A percentile compares a stretch with the other conserved stretches of the same genome.
Evolutionary conservation across 768 basidiomycete species (phyloP).

Genomic region (Baorangia bicolor): DNA sequence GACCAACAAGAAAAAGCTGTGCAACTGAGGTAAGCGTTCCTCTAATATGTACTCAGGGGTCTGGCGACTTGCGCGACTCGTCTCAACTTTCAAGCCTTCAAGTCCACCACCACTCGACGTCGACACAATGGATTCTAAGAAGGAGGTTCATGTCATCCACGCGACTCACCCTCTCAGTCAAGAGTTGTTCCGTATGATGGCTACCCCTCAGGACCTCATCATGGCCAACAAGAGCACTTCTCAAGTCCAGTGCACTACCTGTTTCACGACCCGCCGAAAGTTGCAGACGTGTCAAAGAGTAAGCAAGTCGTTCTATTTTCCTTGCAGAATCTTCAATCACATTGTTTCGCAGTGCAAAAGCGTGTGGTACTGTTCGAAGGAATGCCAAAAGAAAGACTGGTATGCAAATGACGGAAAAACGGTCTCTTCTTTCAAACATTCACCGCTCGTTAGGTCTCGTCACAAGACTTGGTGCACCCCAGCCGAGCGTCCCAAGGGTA

Average conservation of each 20-base stretch:
- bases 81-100: no score
- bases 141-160: conserved; percentile 4
- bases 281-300: conserved; percentile 14
- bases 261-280: conserved; percentile 5
- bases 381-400: conserved; percentile 22
- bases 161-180: conserved; percentile 12
- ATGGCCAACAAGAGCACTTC: conserved; percentile 4
- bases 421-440: background rate
- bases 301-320: background rate
- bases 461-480: conserved; percentile 12
- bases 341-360: conserved; percentile 16
- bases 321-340: background rate
- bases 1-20: no score
- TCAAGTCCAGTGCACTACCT: conserved; percentile 15
- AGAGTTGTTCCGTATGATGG: conserved; percentile 2
- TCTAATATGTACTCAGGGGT: no score
- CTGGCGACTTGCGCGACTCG: no score
- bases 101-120: no score
- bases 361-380: conserved; percentile 23
- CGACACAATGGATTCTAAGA: conserved; percentile 1
- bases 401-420: background rate
- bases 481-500: conserved; percentile 15
- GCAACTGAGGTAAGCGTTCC: no score
- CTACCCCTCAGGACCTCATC: conserved; percentile 9
- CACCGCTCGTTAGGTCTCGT: conserved; percentile 2